A percentile compares a stretch with the other conserved stretches of the same genome.
Conservation (phyloP, 257 asterid species). For the Cinchona pubescens region DNA sequence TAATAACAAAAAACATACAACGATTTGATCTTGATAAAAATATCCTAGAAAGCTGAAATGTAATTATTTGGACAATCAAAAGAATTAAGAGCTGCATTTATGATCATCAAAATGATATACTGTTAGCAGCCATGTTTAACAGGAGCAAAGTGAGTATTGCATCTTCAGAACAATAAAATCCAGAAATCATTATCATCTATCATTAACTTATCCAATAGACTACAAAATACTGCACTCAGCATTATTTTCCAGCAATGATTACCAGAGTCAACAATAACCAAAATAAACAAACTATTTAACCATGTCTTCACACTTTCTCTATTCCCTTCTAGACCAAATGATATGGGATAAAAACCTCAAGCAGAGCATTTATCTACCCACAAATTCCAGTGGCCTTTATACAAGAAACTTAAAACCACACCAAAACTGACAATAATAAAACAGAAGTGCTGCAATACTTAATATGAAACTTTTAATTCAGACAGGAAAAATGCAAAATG, state of each 20-base stretch:
- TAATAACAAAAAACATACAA: not conserved
- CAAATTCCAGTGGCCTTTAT: not conserved
- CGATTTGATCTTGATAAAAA: not conserved
- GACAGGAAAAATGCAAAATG: not conserved
- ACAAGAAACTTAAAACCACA: not conserved
- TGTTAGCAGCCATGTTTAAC: not conserved
- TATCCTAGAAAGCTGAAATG: not conserved
- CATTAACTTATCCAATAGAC: not conserved
- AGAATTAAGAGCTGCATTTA: not conserved
- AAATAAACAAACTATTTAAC: not conserved
- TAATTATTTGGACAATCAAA: not conserved
- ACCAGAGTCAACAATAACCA: not conserved
- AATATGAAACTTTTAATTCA: not conserved
- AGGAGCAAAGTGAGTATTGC: not conserved
- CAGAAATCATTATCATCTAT: not conserved
- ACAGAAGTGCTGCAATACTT: too few relatives aligned
- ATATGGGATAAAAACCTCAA: not conserved
- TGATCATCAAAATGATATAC: not conserved
- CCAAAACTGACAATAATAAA: not conserved
- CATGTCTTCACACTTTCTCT: not conserved
- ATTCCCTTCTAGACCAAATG: not conserved
- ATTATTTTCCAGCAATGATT: not conserved
- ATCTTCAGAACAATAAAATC: not conserved
- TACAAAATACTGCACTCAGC: not conserved
- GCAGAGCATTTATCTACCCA: not conserved